Evolutionary conservation across 208 protist species (phyloP), one percentile per base, ranked within the genome.

Genomic region (Acanthamoeba triangularis): DNA sequence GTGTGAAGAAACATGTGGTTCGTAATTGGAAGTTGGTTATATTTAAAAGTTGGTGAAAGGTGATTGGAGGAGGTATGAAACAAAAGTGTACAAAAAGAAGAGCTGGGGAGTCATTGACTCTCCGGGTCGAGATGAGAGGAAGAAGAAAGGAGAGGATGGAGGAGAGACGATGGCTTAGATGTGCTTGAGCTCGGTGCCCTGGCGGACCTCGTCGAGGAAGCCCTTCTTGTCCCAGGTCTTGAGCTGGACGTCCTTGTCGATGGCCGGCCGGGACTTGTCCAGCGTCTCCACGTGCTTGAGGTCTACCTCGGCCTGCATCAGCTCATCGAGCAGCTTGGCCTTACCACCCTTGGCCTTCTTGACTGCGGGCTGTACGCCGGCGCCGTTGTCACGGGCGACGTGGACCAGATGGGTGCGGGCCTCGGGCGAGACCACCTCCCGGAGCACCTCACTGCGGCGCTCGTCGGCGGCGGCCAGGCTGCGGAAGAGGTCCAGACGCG

Each of bases 141-240:
- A 80, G 72, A 2, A 52, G 41, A 80, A 10, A 33, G 41, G 72
- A 80, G 30, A 35, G 49, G 8, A 52, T 20, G 18, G 72, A 80
- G 49, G 72, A 80, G 37, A 25, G 37, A 49, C n/a, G 63, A 28
- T 25, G n/a, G 72, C 72, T 80, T 80, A 80, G 72, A 90, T 67
- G 56, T 90, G 82, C 82, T 90, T 90, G 82, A 90, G 49, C 52
- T 90, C 56, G 82, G 82, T 90, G 82, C 82, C 82, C 82, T 90
- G 49, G 33, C 56, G 49, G 44, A 90, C 49, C 41, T 90, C 76
- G 35, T 56, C 47, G 23, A 85, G 37, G 76, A 85, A 56, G 44
- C 76, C 76, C 76, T 49, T 56, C 76, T 85, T 85, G 35, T 85
- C 47, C 76, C 76, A 85, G 44, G 37, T 85, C 76, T 85, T 85